Base-by-base conservation (phyloP, 2,329 filamentous ascomycete genomes). In the Cladosporium sp. region DNA sequence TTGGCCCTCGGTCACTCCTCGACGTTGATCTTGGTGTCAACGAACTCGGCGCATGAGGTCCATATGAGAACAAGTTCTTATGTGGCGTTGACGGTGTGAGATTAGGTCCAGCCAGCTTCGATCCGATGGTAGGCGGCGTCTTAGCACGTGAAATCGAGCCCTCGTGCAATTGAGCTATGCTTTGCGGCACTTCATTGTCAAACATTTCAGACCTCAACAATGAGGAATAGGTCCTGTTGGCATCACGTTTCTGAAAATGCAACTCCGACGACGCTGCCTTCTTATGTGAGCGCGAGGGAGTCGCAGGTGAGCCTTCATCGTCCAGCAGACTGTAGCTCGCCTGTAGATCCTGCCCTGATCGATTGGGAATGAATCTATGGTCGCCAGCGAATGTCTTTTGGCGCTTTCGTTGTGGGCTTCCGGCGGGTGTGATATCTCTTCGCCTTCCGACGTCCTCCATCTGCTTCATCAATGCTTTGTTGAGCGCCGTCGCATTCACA, bases 171-270 rank as follows among this genome's bases (percentile, higher is more conserved):
- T 87, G 81, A 38, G 88, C 81, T 38, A 89, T 84, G 36, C 86
- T 81, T 73, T 97, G 93, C 8, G 94, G 92, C 61, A 97, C 87
- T 28, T 91, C 90, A 66, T 84, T 85, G 69, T 96, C 93, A 72
- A 99, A 99, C 60, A 99, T 84, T 74, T 99, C 94, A 55, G 90
- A 88, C 59, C 94, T 88, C 58, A 99, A 80, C 6, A 99, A 79
- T 19, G 87, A 88, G 28, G 92, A 95, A 73, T 93, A 99, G 19
- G 90, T 97, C 60, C 89, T 85, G 69, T 99, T 97, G 50, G 94
- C 94, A 81, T 97, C 92, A 76, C 92, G 94, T 74, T 87, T 92
- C 73, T 99, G 94, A 65, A 96, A 97, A 73, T 97, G 89, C 63
- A 97, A 83, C 74, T 97, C 94, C 55, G 90, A 90, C 71, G 96